Conservation (phyloP, 352 stramenopile species). For the Globisporangium solare region DNA sequence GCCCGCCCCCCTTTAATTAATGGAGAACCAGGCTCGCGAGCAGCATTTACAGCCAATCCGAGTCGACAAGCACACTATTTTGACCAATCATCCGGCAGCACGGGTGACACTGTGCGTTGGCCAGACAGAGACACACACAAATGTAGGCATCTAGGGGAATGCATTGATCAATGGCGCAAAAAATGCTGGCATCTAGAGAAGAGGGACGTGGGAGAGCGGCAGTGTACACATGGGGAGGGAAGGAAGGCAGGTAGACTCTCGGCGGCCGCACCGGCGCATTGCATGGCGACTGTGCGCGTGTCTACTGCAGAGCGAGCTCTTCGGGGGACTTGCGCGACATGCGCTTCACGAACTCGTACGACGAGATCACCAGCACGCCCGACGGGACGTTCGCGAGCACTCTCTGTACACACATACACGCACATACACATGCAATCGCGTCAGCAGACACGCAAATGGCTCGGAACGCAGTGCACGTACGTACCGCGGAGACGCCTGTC, state of each 20-base stretch:
- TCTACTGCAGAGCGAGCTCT: conserved; percentile 15
- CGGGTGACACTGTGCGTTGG: neutral
- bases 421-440: neutral
- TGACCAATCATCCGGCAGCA: neutral
- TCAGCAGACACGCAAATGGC: neutral
- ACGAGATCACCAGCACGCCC: conserved; percentile 81
- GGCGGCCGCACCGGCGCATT: no score
- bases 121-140: neutral
- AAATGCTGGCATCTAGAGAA: no score
- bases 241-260: no score
- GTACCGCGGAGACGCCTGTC: conserved; percentile 74
- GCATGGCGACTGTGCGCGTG: neutral
- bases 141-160: no score
- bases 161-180: no score
- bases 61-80: neutral
- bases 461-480: conserved; percentile 6
- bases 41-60: neutral
- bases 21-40: neutral
- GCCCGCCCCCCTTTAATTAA: neutral
- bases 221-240: no score
- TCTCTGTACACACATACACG: conserved; percentile 31
- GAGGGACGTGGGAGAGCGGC: no score
- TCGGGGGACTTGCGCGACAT: conserved; percentile 59
- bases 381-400: conserved; percentile 80
- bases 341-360: conserved; percentile 89